Conservation (phyloP, 1,139 yeast genomes). For the Scheffersomyces stambukii region DNA sequence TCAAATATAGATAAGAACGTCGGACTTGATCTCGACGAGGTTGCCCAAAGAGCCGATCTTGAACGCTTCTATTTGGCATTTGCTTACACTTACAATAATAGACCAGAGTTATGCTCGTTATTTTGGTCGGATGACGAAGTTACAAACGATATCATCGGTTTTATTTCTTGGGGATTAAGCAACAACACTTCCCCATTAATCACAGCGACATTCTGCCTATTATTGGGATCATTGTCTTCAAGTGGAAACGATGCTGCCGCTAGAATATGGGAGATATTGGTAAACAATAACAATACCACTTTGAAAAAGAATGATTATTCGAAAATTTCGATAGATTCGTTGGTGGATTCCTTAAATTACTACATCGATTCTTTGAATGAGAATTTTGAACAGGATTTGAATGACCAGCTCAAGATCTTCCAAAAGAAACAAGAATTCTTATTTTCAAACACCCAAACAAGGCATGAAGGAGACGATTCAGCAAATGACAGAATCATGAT, state of each 20-base stretch:
- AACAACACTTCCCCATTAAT: conserved; percentile 77
- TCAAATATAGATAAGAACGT: conserved; percentile 7
- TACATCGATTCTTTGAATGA: conserved; percentile 51
- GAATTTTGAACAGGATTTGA: conserved; percentile 34
- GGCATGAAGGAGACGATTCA: conserved; percentile 14
- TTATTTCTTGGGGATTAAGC: conserved; percentile 82
- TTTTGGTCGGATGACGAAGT: conserved; percentile 68
- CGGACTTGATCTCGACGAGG: conserved; percentile 45
- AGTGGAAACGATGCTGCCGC: conserved; percentile 51
- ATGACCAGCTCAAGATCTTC: conserved; percentile 24
- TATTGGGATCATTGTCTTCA: conserved; percentile 70
- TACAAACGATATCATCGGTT: conserved; percentile 52
- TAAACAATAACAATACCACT: conserved; percentile 21
- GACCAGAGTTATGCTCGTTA: conserved; percentile 54
- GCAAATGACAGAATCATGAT: conserved; percentile 24
- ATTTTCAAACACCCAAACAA: conserved; percentile 19
- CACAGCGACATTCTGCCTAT: conserved; percentile 75
- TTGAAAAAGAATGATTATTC: conserved; percentile 38
- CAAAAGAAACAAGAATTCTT: conserved; percentile 37
- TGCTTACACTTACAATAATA: conserved; percentile 61
- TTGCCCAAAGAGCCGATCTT: conserved; percentile 72
- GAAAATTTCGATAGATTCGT: conserved; percentile 56
- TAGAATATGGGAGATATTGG: conserved; percentile 39
- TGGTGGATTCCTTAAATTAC: conserved; percentile 53
- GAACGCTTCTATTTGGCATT: conserved; percentile 83